A percentile compares a stretch with the other conserved stretches of the same genome.
These are phyloP conservation scores for Clarkia xantiana DNA, from an alignment of 345 rosid species.

Conservation along the genomic window DNA sequence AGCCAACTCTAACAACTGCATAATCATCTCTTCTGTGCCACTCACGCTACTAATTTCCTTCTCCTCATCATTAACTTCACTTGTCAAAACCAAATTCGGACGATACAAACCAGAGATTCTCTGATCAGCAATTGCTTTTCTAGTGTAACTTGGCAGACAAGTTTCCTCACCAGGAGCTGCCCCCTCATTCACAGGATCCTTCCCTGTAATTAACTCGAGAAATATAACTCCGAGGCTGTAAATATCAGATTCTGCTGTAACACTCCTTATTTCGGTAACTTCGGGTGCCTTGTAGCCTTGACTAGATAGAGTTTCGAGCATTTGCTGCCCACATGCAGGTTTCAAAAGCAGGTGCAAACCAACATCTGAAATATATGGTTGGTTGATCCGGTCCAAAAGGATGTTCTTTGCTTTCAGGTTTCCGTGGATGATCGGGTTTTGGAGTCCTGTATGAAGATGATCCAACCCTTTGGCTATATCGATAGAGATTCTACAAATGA, in stretches of 20 bases:
- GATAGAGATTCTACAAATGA: constrained; percentile 36
- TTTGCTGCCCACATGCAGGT: constrained; percentile 49
- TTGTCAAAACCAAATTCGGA: constrained; percentile 41
- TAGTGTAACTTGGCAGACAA: constrained; percentile 47
- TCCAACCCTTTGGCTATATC: constrained; percentile 63
- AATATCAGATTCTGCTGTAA: constrained; percentile 47
- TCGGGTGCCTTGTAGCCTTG: constrained; percentile 95
- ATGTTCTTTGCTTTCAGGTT: constrained; percentile 76
- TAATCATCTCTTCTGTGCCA: constrained; percentile 44
- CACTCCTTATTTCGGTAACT: constrained; percentile 74
- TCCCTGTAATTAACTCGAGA: constrained; percentile 72
- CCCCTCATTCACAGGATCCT: constrained; percentile 46
- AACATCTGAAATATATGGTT: constrained; percentile 53
- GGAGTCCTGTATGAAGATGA: constrained; percentile 59
- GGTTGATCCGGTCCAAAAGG: constrained; percentile 33
- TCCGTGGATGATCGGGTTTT: constrained; percentile 53
- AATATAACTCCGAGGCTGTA: constrained; percentile 68
- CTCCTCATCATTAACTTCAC: constrained; percentile 13
- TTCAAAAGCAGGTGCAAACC: constrained; percentile 59
- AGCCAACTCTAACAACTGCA: constrained; percentile 64
- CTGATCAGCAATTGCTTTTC: constrained; percentile 47
- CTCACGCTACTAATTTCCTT: constrained; percentile 1
- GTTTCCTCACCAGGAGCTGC: constrained; percentile 52
- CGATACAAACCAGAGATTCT: constrained; percentile 49
- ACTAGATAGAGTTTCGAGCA: constrained; percentile 62